phyloP scores from a whole-genome alignment of 2,329 filamentous ascomycete genomes.

The Sporothrix dimorphospora region DNA sequence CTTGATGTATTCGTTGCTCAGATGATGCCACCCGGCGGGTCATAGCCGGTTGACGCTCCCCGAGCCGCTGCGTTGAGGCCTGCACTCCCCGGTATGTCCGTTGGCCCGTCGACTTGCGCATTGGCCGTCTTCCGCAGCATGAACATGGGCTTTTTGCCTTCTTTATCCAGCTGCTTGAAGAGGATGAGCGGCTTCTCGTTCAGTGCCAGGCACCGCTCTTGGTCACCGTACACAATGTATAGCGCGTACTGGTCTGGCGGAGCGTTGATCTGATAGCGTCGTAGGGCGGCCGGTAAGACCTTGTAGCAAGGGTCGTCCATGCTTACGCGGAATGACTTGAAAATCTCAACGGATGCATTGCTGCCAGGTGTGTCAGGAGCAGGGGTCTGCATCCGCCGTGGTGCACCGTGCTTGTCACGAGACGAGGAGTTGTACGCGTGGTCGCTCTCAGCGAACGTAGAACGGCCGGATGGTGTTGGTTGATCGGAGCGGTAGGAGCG shows the following conservation, averaged over 20 bases:
- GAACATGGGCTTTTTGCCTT: slow-evolving; percentile 99
- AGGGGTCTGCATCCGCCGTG: slow-evolving; percentile 64
- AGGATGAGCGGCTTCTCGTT: slow-evolving; percentile 93
- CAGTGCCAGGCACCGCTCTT: slow-evolving; percentile 88
- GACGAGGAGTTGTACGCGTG: slow-evolving; percentile 43
- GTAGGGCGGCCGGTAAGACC: slow-evolving; percentile 90
- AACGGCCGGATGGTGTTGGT: slow-evolving; percentile 57
- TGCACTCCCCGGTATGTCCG: slow-evolving; percentile 57
- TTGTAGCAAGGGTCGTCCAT: slow-evolving; percentile 99
- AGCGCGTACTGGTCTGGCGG: slow-evolving; percentile 97
- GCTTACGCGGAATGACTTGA: slow-evolving; percentile 97
- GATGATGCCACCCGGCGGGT: slow-evolving; percentile 64
- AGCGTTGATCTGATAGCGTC: slow-evolving; percentile 98
- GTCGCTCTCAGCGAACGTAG: slow-evolving; percentile 59
- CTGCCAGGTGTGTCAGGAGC: slow-evolving; percentile 63
- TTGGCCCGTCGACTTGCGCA: slow-evolving; percentile 50
- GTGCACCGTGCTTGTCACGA: slow-evolving; percentile 48
- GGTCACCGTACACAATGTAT: slow-evolving; percentile 98
- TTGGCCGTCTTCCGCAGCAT: slow-evolving; percentile 79
- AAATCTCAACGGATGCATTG: slow-evolving; percentile 81
- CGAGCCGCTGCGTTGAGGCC: slow-evolving; percentile 52
- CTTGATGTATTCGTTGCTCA: slow-evolving; percentile 36
- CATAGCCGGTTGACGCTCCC: slow-evolving; percentile 54
- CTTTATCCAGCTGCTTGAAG: slow-evolving; percentile 96
- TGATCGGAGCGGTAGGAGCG: slow-evolving; percentile 63